Base-by-base conservation (phyloP, 2,329 filamentous ascomycete genomes). In the Talaromyces sp. region DNA sequence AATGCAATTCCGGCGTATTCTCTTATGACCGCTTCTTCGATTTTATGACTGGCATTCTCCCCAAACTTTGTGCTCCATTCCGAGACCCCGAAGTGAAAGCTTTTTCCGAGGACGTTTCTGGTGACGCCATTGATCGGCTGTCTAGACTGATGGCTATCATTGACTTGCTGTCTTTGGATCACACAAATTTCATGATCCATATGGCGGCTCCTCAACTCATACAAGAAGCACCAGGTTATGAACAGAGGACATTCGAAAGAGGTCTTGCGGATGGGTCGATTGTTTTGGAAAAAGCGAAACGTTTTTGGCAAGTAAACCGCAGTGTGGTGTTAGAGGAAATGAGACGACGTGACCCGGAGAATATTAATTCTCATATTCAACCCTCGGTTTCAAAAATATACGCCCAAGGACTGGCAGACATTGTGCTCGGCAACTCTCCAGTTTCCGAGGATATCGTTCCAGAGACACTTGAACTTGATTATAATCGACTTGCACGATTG, bases 161-260 rank as follows among this genome's bases (percentile, higher is more conserved):
- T 58, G 86, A 89, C 65, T 75, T 85, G 36, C 76, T 89, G 27
- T 85, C 82, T 9, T 75, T 89, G 33, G 86, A 89, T 68, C 86
- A 88, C 68, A 85, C 85, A 6, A 89, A 89, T 69, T 88, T 87
- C 72, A 82, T 88, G 70, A 79, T 89, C 56, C 84, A 83, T 73
- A 79, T 84, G 40, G 83, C 83, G 8, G 84, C 85, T 1, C 85
- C 85, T 2, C 82, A 82, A 8, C 78, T 89, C 44, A 83, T 88
- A 62, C 81, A 85, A 65, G 85, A 87, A 66, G 83, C 84, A 5
- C 78, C 83, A 2, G 84, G 83, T 1, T 88, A 89, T 69, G 86
- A 89, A 68, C 79, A 84, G 63, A 79, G 83, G 31, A 79, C 81
- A 36, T 89, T 89, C 66, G 79, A 81, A 7, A 77, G 80, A 63